Evolutionary conservation across 2,329 filamentous ascomycete genomes (phyloP), one percentile per base, ranked within the genome.

Genomic region (Calonectria honghensis): DNA sequence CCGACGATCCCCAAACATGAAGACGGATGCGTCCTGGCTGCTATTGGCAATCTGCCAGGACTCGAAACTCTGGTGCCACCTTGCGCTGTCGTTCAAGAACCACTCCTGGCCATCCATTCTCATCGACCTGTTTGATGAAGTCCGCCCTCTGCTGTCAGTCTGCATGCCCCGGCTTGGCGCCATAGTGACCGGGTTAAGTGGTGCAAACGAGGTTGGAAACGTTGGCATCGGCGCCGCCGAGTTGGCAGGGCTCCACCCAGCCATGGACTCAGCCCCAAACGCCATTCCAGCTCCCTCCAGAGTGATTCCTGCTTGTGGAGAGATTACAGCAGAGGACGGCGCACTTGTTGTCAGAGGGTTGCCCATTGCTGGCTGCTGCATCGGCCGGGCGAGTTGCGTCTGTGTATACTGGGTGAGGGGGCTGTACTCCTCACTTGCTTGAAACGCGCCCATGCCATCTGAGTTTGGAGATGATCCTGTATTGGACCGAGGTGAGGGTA

Each of bases 51-150:
- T 81, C 41, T 86, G 87, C 90, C 90, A 92, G 3, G 86, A 83
- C 70, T 90, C 87, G 78, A 91, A 92, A 74, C 90, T 88, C 70
- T 91, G 89, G 73, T 91, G 89, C 89, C 90, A 91, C 74, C 86
- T 89, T 32, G 88, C 89, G 24, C 90, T 88, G 73, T 92, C 90
- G 68, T 87, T 90, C 27, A 92, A 81, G 77, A 91, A 90, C 89
- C 89, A 92, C 50, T 91, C 89, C 74, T 90, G 88, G 11, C 87
- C 87, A 74, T 91, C 90, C 57, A 91, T 83, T 7, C 84, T 83
- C 75, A 81, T 71, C 20, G 70, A 81, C 71, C 72, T 81, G 63
- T 52, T 79, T 48, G 77, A 74, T 7, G 52, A 27, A 29, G 73
- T 54, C 54, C 78, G 18, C 27, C 57, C 39, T 54, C 75, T 74